Evolutionary conservation across 495 filamentous ascomycete genomes (phyloP), one percentile per base, ranked within the genome.

Genomic region (Lophiostoma macrostomum): DNA sequence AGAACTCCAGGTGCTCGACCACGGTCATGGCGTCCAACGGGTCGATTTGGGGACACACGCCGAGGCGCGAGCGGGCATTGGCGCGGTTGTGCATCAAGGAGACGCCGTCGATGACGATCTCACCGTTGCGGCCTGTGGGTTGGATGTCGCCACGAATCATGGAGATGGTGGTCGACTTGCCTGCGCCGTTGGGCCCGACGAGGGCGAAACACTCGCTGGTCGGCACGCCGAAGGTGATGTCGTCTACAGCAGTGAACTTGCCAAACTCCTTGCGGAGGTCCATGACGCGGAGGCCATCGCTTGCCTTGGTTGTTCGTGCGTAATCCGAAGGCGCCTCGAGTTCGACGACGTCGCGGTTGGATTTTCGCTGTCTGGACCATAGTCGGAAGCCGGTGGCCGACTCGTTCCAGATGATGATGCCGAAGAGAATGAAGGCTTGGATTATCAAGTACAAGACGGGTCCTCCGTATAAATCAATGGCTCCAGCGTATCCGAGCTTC

Each of bases 131-230:
- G n/a, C 44, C 24, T 16, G n/a, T 47, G 7, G 30, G 44, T 23
- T 47, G 44, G 40, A 89, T 74, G 60, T 93, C 88, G 13, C 87
- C 89, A 47, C 88, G 80, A 67, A 95, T 86, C 32, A 91, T 73
- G 14, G 80, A 84, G 65, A 95, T 90, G 12, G 83, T 91, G 5
- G 89, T 93, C 4, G 82, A 85, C 63, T 95, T 95, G 40, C 89
- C 89, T 0, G 89, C 89, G 18, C 87, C 89, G 64, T 95, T 95
- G 14, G 88, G 87, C 3, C 89, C 89, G 5, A 95, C 77, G 1
- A 91, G 77, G 1, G 88, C 88, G 66, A 93, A 93, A 10, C 89
- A 81, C 64, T 90, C 85, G 48, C 83, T 80, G 37, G 78, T 79
- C 31, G 79, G 75, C 25, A 93, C 80, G 31, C 83, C 85, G 60